Conservation (phyloP, 192 early-diverging fungal genomes). For the Podila horticola region DNA sequence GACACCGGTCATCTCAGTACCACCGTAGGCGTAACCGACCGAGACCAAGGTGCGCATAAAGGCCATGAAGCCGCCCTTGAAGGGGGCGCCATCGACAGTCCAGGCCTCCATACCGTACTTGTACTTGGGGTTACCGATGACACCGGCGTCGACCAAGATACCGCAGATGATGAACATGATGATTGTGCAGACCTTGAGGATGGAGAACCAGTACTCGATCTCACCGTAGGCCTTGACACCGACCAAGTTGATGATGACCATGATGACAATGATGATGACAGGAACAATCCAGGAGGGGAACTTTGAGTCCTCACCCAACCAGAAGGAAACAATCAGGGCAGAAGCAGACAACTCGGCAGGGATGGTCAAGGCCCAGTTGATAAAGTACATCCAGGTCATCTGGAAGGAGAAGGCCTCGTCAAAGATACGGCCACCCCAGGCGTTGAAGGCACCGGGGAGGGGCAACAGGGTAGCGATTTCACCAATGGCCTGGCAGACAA, state of each 20-base stretch:
- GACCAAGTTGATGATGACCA: slow-evolving; percentile 68
- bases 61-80: slow-evolving; percentile 66
- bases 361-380: slow-evolving; percentile 64
- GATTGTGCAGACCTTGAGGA: slow-evolving; percentile 69
- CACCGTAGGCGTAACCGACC: slow-evolving; percentile 82
- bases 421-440: slow-evolving; percentile 76
- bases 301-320: slow-evolving; percentile 4
- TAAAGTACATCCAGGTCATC: slow-evolving; percentile 66
- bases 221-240: slow-evolving; percentile 77
- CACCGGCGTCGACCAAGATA: slow-evolving; percentile 72
- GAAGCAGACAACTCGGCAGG: slow-evolving; percentile 78
- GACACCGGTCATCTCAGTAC: slow-evolving; percentile 87
- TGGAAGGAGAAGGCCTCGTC: slow-evolving; percentile 76
- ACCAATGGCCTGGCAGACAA: slow-evolving; percentile 75
- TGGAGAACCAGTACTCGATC: slow-evolving; percentile 73
- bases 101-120: slow-evolving; percentile 69
- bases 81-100: slow-evolving; percentile 65
- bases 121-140: slow-evolving; percentile 60
- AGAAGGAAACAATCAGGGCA: slow-evolving; percentile 77
- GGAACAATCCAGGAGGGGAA: slow-evolving; percentile 11
- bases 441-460: slow-evolving; percentile 78
- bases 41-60: slow-evolving; percentile 71
- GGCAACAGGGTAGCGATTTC: slow-evolving; percentile 86
- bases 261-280: slow-evolving; percentile 55
- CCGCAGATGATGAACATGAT: slow-evolving; percentile 82